phyloP scores from a whole-genome alignment of 192 early-diverging fungal genomes.

The Backusella mclennaniae region DNA sequence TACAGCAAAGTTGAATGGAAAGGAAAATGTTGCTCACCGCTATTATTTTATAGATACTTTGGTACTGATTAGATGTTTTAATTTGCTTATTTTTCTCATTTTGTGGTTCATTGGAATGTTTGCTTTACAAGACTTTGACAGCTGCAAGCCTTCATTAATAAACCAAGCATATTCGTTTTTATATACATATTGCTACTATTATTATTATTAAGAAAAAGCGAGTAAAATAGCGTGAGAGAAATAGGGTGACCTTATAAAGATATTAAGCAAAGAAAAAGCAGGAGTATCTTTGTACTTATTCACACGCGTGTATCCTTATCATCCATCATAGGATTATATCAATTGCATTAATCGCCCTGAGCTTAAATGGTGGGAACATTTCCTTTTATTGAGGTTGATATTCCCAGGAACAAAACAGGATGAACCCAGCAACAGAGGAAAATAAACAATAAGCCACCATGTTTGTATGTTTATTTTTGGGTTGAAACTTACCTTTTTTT shows the following conservation, averaged over 20 bases:
- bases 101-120: neutral
- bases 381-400: no score
- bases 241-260: neutral
- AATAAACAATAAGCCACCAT: neutral
- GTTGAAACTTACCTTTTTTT: neutral
- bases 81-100: neutral
- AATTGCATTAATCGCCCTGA: no score
- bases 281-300: neutral
- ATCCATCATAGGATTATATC: neutral
- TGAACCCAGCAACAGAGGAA: no score
- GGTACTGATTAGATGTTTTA: constrained; percentile 20
- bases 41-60: constrained; percentile 15
- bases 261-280: neutral
- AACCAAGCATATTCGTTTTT: neutral
- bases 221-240: neutral
- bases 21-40: neutral
- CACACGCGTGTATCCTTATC: neutral
- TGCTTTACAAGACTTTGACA: constrained; percentile 1
- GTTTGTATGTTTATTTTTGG: neutral
- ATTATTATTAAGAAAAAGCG: neutral
- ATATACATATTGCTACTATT: neutral
- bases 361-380: no score
- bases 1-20: neutral
- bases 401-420: no score
- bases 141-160: neutral